Base-by-base conservation (phyloP, 1,139 yeast species). In the Yamadazyma friedrichii region DNA sequence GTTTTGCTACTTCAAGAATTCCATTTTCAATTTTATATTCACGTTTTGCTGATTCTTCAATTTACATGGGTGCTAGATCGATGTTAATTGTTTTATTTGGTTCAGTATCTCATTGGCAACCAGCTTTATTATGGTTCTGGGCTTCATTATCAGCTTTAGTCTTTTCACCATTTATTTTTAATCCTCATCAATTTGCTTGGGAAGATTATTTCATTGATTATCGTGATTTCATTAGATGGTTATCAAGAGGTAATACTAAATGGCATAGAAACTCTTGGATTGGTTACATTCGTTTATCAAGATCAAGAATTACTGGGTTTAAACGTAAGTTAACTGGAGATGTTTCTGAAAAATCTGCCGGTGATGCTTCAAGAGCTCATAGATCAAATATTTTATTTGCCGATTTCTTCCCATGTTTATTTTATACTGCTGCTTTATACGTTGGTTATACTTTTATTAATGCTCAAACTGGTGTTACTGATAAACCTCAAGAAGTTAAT, bases 181-280 rank as follows among this genome's bases (percentile, higher is more conserved):
- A 93, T 73, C 99, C 99, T 43, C 98, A 93, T 72, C 98, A 93
- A 74, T 93, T 94, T 67, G 87, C 99, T 43, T 89, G 96, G 96
- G 95, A 89, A 65, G 98, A 93, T 70, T 94, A 88, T 81, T 93
- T 94, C 70, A 86, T 93, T 68, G 99, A 93, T 67, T 93, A 94
- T 82, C 87, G 98, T 70, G 98, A 93, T 66, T 93, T 82, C 69
- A 88, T 94, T 61, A 84, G 98, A 74, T 93, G 99, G 99, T 74
- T 93, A 65, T 88, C 96, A 25, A 87, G 98, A 74, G 98, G 98
- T 80, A 94, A 94, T 74, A 85, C 94, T 59, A 88, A 91, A 68
- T 93, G 96, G 93, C 98, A 94, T 73, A 86, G 95, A 76, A 93
- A 93, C 75, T 94, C 98, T 12, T 93, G 99, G 99, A 91, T 94